phyloP scores from a whole-genome alignment of 2,329 filamentous ascomycete species.

The Fusarium sarcochroum region DNA sequence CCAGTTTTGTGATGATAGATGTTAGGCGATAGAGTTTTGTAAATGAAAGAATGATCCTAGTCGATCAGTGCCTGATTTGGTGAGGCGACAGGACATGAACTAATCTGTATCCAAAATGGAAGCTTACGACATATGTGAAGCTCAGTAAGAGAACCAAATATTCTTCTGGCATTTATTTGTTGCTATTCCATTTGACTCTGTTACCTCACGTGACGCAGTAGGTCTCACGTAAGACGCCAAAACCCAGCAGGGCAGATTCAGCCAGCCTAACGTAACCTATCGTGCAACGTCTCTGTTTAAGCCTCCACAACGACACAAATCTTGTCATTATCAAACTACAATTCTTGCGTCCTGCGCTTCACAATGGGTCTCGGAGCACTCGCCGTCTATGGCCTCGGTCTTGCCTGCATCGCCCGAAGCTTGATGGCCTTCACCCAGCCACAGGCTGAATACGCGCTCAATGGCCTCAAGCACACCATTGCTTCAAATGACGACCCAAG shows the following conservation, averaged over 20 bases:
- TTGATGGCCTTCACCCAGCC: slow-evolving; percentile 17
- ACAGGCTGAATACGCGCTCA: slow-evolving; percentile 16
- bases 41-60: not conserved
- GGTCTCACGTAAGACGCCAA: not conserved
- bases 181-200: not conserved
- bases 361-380: not conserved
- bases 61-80: too few species aligned
- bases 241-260: not conserved
- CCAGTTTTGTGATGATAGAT: not conserved
- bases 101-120: too few species aligned
- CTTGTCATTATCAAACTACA: too few species aligned
- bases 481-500: not conserved
- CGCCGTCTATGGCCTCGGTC: not conserved
- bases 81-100: too few species aligned
- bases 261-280: too few species aligned
- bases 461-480: not conserved
- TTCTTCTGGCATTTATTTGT: too few species aligned
- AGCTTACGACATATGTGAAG: too few species aligned
- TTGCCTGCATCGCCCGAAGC: slow-evolving; percentile 13
- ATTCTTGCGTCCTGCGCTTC: accelerated
- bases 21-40: too few species aligned
- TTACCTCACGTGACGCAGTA: not conserved
- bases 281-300: too few species aligned
- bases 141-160: too few species aligned
- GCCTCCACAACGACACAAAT: too few species aligned